phyloP scores from a whole-genome alignment of 331 rosid species.

The Malus hybrid region DNA sequence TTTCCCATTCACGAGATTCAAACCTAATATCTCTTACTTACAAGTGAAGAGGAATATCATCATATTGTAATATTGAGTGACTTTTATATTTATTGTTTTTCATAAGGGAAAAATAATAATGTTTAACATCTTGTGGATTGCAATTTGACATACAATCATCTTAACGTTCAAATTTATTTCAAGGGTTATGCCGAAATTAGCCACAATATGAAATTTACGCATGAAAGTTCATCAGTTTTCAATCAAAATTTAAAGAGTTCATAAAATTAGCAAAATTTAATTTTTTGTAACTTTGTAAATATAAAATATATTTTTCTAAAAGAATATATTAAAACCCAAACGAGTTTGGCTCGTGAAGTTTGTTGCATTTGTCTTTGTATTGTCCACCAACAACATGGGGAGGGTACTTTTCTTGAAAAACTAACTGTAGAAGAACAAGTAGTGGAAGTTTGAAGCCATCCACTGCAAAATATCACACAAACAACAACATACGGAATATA shows the following conservation, averaged over 20 bases:
- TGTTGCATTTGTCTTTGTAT: background rate
- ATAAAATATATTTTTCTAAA: no score
- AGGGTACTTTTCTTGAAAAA: conserved; percentile 5
- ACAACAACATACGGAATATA: conserved; percentile 14
- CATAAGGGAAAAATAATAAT: conserved; percentile 3
- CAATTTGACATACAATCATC: background rate
- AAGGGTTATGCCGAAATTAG: background rate
- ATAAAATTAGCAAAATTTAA: no score
- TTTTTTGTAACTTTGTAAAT: no score
- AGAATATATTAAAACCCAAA: no score
- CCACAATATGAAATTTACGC: accelerated
- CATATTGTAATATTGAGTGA: no score
- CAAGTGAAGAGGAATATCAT: no score
- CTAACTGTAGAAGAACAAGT: conserved; percentile 5
- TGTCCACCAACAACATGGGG: background rate
- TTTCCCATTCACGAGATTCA: accelerated
- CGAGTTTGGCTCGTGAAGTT: background rate
- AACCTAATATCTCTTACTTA: accelerated
- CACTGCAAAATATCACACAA: no score
- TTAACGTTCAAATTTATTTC: no score
- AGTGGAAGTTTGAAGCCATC: conserved; percentile 1
- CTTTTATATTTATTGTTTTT: background rate
- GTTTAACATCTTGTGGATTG: background rate
- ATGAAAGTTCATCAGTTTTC: no score
- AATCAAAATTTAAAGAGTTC: no score